Evolutionary conservation across 306 rosid species (phyloP), one percentile per base, ranked within the genome.

Genomic region (Psophocarpus tetragonolobus): DNA sequence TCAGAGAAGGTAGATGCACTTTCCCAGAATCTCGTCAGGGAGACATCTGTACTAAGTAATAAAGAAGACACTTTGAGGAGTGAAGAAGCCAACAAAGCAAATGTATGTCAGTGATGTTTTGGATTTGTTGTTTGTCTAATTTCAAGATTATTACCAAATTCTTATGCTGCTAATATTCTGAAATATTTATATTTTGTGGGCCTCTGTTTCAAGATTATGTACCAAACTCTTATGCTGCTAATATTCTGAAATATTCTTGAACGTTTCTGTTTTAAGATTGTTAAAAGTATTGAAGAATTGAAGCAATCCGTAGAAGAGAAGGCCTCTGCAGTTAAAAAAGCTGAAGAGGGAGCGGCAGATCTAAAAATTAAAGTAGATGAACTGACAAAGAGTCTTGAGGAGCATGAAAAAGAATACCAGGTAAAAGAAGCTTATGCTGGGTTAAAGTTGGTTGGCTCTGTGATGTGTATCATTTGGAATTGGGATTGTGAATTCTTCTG

Each of bases 301-400:
- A 91, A 85, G 85, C 88, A 86, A 69, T 92, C 97, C 48, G 89
- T 83, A 8, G 84, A 92, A 66, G 93, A 87, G 84, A 92, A 84
- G 84, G 84, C 87, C 45, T 78, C 82, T 30, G 91, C 97, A 64
- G 91, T 95, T 36, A 91, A 51, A 82, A 91, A 81, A 82, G 92
- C 97, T 36, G 99, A 92, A 73, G 99, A 92, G 38, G 99, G 96
- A 30, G 97, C 96, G 5, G 87, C 89, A 54, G 99, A 92, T 87
- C 83, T 95, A 44, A 91, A 90, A 88, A 89, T 80, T 81, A 87
- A 80, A 75, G 91, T 79, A 23, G 92, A 83, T 29, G 92, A 88
- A 75, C 93, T 95, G 48, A 78, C 97, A 57, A 85, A 87, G 81
- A 85, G 83, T 67, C 63, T 95, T 85, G 93, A 88, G 69, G 90